Evolutionary conservation across 768 basidiomycete genomes (phyloP).

Genomic region (Lactifluus pinguis): DNA sequence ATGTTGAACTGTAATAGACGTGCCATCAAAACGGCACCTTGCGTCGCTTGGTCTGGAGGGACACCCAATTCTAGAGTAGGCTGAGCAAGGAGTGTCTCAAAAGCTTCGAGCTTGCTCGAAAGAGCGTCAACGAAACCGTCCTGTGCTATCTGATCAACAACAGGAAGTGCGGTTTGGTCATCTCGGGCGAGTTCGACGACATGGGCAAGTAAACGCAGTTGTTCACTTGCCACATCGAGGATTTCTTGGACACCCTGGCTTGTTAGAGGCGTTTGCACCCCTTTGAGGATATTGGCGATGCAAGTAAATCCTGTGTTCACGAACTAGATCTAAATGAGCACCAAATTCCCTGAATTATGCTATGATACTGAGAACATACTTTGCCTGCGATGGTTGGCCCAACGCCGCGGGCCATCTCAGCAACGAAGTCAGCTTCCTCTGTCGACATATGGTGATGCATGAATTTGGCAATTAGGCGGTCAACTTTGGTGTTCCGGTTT

Average conservation of each 20-base stretch:
- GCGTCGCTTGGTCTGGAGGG: slow-evolving; percentile 21
- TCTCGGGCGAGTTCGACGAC: slow-evolving; percentile 58
- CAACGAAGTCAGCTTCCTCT: slow-evolving; percentile 76
- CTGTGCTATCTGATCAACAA: slow-evolving; percentile 47
- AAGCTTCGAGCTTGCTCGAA: slow-evolving; percentile 35
- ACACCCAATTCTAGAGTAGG: slow-evolving; percentile 18
- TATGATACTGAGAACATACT: slow-evolving; percentile 30
- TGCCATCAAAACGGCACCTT: slow-evolving; percentile 46
- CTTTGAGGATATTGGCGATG: slow-evolving; percentile 48
- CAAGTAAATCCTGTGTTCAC: slow-evolving; percentile 65
- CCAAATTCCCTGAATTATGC: not conserved
- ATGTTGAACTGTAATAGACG: slow-evolving; percentile 68
- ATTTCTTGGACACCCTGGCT: slow-evolving; percentile 25
- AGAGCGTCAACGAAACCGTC: slow-evolving; percentile 48
- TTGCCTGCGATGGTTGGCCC: slow-evolving; percentile 58
- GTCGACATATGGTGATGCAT: slow-evolving; percentile 67
- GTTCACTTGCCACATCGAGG: slow-evolving; percentile 42
- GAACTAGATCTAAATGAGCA: slow-evolving; percentile 37
- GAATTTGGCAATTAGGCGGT: slow-evolving; percentile 55
- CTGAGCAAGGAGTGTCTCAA: slow-evolving; percentile 25
- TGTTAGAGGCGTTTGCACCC: slow-evolving; percentile 19
- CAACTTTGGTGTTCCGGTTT: slow-evolving; percentile 53
- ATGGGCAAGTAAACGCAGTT: slow-evolving; percentile 59
- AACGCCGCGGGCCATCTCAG: slow-evolving; percentile 70
- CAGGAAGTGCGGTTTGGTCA: slow-evolving; percentile 33